Conservation (phyloP, 106 monocot genomes). For the Xerophyta viscosa region DNA sequence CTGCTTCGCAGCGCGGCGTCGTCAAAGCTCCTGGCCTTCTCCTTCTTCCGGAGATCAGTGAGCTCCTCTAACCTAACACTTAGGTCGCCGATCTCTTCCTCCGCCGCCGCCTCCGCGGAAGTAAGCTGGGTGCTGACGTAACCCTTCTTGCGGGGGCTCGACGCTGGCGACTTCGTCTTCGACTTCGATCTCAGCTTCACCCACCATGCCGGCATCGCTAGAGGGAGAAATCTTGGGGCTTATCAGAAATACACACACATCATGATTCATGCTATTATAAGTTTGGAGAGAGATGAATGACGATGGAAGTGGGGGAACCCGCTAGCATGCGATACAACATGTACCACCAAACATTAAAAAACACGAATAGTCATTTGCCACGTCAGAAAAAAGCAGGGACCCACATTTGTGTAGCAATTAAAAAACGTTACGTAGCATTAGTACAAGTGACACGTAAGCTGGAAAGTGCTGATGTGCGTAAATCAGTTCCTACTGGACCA, state of each 20-base stretch:
- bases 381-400: too few relatives aligned
- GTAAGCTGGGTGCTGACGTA: neutral
- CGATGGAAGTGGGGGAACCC: too few relatives aligned
- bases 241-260: too few relatives aligned
- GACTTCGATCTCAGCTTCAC: conserved; percentile 2
- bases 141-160: neutral
- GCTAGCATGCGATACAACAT: too few relatives aligned
- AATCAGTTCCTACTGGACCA: too few relatives aligned
- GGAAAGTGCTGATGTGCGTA: too few relatives aligned
- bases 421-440: too few relatives aligned
- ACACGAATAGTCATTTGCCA: too few relatives aligned
- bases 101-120: neutral
- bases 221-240: too few relatives aligned
- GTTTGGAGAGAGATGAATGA: neutral
- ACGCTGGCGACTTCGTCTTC: neutral
- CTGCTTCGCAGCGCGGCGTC: conserved; percentile 1
- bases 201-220: conserved; percentile 14
- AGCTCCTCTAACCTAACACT: neutral
- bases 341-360: too few relatives aligned
- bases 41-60: conserved; percentile 8
- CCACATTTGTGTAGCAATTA: too few relatives aligned
- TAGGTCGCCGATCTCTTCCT: neutral
- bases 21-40: conserved; percentile 31
- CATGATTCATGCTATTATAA: neutral
- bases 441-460: too few relatives aligned